Base-by-base conservation (phyloP, 2,329 filamentous ascomycete genomes). In the Exophiala sp. region DNA sequence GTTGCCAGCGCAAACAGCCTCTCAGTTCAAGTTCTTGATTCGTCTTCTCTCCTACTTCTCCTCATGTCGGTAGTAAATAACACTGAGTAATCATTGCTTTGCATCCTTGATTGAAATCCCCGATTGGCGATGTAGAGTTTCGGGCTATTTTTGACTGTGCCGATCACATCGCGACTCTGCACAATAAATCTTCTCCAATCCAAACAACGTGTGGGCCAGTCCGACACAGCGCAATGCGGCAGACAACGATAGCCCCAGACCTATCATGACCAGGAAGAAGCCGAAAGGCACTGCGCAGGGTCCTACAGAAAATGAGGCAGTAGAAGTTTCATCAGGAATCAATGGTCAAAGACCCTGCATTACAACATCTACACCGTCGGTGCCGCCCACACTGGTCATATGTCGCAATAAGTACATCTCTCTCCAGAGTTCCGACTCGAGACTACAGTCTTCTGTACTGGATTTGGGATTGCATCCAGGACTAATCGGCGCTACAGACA, bases 391-490 rank as follows among this genome's bases (percentile, higher is more conserved):
- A 38, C 71, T 85, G 40, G 79, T 82, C 47, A 83, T 84, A 58
- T 85, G 82, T 73, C 81, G 84, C 64, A 86, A 87, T 71, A 87
- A 87, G 84, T 86, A 78, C 67, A 29, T 43, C 24, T 55, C 52
- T 52, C 50, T 55, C 50, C 49, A 52, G 32, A 11, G n/a, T 24
- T 50, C 21, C 52, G 36, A 39, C 20, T 14, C 24, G 38, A 52
- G 47, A 35, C 33, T 29, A 29, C 1, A 7, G 40, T 21, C 14
- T 18, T 49, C 36, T 21, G 18, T 10, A 24, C 12, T 40, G 38
- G 24, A 39, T 12, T 14, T 34, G 33, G 34, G 4, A 9, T 3
- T 6, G n/a, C 21, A 42, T 20, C 34, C 38, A 41, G 40, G 40
- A 44, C 55, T 54, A 47, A 59, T 42, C 32, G 36, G 40, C 11